Evolutionary conservation across 345 rosid genomes (phyloP).

Genomic region (Eucalyptus lansdowneana): DNA sequence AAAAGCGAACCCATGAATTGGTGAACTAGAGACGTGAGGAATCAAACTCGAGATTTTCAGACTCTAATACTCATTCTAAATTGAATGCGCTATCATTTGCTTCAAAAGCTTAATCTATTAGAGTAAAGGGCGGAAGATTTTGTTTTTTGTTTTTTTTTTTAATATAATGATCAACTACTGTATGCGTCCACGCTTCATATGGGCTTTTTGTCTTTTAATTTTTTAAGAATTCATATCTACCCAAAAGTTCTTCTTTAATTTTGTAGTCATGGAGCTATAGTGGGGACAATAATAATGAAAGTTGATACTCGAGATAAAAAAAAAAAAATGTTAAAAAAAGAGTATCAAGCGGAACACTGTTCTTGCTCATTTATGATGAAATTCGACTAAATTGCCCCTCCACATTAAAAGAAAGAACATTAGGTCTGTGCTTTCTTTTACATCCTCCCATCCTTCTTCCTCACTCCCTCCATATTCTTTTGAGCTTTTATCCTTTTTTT

Average conservation of each 20-base stretch:
- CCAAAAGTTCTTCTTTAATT: not conserved
- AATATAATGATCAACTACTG: not conserved
- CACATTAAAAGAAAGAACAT: not conserved
- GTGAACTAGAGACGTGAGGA: accelerated
- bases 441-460: not conserved
- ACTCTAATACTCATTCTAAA: too few relatives aligned
- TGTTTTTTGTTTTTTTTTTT: too few relatives aligned
- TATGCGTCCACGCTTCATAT: not conserved
- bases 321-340: not conserved
- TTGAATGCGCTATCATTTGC: not conserved
- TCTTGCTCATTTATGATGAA: not conserved
- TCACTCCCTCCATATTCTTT: not conserved
- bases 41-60: not conserved
- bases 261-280: not conserved
- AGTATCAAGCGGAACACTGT: not conserved
- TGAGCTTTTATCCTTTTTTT: not conserved
- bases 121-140: not conserved
- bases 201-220: not conserved
- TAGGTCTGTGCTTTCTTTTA: not conserved
- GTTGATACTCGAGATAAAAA: not conserved
- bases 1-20: not conserved
- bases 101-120: not conserved
- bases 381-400: not conserved
- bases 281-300: not conserved
- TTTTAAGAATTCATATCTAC: not conserved